These are phyloP conservation scores for Betula pendula DNA, from an alignment of 306 rosid genomes.

Conservation along the genomic window DNA sequence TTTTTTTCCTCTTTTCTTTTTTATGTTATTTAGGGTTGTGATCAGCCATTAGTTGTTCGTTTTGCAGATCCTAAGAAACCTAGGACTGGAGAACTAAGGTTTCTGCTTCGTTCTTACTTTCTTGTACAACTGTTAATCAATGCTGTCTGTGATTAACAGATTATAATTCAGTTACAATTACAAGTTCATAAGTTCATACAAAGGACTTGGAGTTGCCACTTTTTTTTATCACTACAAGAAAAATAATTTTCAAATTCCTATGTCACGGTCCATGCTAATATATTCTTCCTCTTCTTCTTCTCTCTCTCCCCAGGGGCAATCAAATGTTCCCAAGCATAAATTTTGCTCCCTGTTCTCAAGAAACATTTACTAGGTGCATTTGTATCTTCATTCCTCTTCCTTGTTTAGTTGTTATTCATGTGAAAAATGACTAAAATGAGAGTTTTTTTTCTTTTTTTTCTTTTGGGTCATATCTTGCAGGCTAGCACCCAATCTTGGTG, in stretches of 20 bases:
- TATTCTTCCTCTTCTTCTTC: not conserved
- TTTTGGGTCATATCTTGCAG: constrained; percentile 38
- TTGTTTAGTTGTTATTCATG: not conserved
- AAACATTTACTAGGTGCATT: constrained; percentile 56
- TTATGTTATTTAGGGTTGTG: constrained; percentile 64
- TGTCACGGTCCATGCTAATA: not conserved
- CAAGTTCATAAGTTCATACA: not conserved
- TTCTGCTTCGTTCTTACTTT: constrained; percentile 30
- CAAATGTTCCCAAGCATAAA: constrained; percentile 29
- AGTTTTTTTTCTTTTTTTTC: too few relatives aligned
- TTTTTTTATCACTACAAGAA: not conserved
- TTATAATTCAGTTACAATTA: constrained; percentile 8
- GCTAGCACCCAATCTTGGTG: constrained; percentile 50
- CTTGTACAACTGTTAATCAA: constrained; percentile 14
- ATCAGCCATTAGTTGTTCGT: constrained; percentile 79
- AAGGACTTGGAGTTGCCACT: not conserved
- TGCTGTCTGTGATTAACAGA: constrained; percentile 2
- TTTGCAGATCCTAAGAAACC: constrained; percentile 91
- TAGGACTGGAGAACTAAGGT: constrained; percentile 72
- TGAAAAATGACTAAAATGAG: not conserved
- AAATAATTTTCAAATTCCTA: not conserved
- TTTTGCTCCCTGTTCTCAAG: constrained; percentile 52
- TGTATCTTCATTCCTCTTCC: constrained; percentile 9
- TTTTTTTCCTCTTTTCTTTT: constrained; percentile 16
- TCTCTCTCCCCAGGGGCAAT: constrained; percentile 53